Base-by-base conservation (phyloP, 164 flowering plant genomes). In the Protea cynaroides region DNA sequence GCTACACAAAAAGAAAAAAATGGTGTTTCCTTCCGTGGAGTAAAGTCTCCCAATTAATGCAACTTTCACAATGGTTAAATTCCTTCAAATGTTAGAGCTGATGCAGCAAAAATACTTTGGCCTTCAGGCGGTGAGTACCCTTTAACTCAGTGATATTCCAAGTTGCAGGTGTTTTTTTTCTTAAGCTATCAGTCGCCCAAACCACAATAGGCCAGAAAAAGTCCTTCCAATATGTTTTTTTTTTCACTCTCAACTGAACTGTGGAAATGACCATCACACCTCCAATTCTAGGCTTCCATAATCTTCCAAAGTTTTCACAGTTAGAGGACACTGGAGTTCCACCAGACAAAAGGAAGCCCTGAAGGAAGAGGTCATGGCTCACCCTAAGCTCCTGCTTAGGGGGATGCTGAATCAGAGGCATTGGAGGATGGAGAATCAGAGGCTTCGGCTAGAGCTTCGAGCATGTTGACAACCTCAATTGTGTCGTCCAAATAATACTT, bases 401-500 rank as follows among this genome's bases (percentile, higher is more conserved):
- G 53, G 19, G 77, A 24, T 51, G 78, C 37, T 49, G 78, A 55
- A 18, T 76, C 77, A 9, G 89, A 77, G 50, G 72, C 81, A 5
- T 65, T 66, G 18, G 75, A 59, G 23, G 77, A 24, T 51, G 78
- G 47, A 52, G 78, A 58, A 18, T 76, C 77, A 13, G 89, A 77
- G 50, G 74, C 82, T 66, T 81, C 79, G 8, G 80, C 83, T 36
- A 81, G 73, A 43, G 77, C 73, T 59, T 69, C 72, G 37, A 81
- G 80, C 84, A 84, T 77, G 59, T 13, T 73, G 52, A 75, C 71
- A 15, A 84, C 85, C 61, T 80, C 80, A 1, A 69, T 50, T 19
- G 84, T 71, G 62, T 84, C 88, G 54, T 84, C 85, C 77, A 84
- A 68, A 63, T 79, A 84, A 59, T 84, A 82, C 68, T 77, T 82